phyloP scores from a whole-genome alignment of 1,284 basidiomycete genomes.

The Phlebopus sp. region DNA sequence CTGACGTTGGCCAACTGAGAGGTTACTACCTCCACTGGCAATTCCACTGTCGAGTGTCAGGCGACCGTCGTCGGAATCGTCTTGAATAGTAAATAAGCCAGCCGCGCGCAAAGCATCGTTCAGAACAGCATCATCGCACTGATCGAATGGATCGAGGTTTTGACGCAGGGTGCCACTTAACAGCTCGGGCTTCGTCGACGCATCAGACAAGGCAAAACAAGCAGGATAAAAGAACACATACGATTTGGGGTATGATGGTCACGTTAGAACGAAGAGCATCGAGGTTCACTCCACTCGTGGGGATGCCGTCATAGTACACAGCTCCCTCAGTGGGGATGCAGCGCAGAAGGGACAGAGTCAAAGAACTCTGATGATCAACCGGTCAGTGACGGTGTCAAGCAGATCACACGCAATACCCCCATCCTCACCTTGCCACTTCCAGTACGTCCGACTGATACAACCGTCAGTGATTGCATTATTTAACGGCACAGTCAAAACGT shows the following conservation, averaged over 20 bases:
- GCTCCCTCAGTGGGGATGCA: slow-evolving; percentile 58
- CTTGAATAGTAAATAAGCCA: slow-evolving; percentile 53
- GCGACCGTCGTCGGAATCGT: slow-evolving; percentile 46
- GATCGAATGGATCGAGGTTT: slow-evolving; percentile 70
- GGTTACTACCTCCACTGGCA: slow-evolving; percentile 58
- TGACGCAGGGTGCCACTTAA: slow-evolving; percentile 57
- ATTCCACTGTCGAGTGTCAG: slow-evolving; percentile 38
- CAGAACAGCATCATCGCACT: slow-evolving; percentile 64
- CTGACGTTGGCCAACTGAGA: slow-evolving; percentile 73
- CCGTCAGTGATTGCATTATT: neutral
- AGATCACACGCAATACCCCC: neutral
- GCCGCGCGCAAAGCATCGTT: slow-evolving; percentile 54
- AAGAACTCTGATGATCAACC: slow-evolving; percentile 37
- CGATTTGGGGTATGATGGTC: slow-evolving; percentile 60
- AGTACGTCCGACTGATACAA: slow-evolving; percentile 33
- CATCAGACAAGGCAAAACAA: slow-evolving; percentile 17
- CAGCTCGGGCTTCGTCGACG: slow-evolving; percentile 49
- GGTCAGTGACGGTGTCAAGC: slow-evolving; percentile 13
- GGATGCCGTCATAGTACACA: slow-evolving; percentile 51
- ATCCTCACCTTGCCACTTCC: slow-evolving; percentile 38
- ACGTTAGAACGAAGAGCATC: slow-evolving; percentile 49
- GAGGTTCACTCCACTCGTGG: slow-evolving; percentile 29
- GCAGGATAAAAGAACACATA: slow-evolving; percentile 13
- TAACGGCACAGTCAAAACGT: slow-evolving; percentile 10
- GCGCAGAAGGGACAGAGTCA: slow-evolving; percentile 52